Conservation (phyloP, 805 yeast species). For the Monosporozyma solicola region DNA sequence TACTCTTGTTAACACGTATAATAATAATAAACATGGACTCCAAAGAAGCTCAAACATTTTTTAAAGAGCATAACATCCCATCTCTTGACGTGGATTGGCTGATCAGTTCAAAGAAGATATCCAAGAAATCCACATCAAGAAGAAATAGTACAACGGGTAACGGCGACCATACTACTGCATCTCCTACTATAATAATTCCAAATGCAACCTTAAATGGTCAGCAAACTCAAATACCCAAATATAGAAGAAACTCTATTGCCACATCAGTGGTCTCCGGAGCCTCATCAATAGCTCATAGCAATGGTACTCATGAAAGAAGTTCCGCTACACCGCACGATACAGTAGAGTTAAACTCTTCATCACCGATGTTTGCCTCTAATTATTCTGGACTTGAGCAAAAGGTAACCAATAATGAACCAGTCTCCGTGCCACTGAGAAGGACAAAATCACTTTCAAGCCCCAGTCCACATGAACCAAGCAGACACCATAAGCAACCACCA, state of each 20-base stretch:
- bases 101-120: conserved; percentile 11
- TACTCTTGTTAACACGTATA: too few relatives aligned
- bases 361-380: background rate
- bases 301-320: background rate
- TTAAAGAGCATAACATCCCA: conserved; percentile 19
- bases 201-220: background rate
- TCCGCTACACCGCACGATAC: background rate
- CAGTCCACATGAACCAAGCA: conserved; percentile 3
- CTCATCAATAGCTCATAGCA: background rate
- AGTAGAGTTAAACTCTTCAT: background rate
- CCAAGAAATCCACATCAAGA: background rate
- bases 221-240: background rate
- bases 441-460: conserved; percentile 28
- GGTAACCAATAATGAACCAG: background rate
- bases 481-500: conserved; percentile 2
- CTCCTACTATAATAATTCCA: background rate
- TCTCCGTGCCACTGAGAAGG: conserved; percentile 13
- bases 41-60: conserved; percentile 12
- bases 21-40: conserved; percentile 6
- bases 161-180: background rate
- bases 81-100: conserved; percentile 26
- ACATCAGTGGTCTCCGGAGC: background rate
- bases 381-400: background rate
- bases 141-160: background rate
- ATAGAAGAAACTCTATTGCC: conserved; percentile 5